Conservation (phyloP, 805 yeast genomes). For the Kuraishia capsulata region DNA sequence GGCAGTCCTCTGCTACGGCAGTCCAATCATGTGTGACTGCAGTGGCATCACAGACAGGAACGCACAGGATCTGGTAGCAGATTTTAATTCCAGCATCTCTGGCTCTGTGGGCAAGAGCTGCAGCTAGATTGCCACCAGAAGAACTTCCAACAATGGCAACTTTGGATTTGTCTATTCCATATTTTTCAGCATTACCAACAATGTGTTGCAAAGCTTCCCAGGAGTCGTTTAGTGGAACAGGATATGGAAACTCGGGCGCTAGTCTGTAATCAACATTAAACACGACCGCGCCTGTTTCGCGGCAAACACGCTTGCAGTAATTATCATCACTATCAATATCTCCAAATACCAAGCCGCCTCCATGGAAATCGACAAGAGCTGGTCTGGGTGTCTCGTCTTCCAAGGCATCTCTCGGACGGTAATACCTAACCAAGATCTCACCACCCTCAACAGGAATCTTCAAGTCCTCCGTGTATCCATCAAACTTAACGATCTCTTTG, state of each 20-base stretch:
- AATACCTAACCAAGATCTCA: not conserved
- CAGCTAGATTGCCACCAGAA: conserved; percentile 27
- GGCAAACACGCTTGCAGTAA: not conserved
- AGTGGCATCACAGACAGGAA: conserved; percentile 29
- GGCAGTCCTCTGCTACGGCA: not conserved
- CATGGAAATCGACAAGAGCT: not conserved
- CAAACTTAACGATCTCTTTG: not conserved
- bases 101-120: conserved; percentile 15
- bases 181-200: not conserved
- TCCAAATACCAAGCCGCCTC: not conserved
- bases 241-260: not conserved
- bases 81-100: conserved; percentile 17
- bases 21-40: conserved; percentile 18
- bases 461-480: not conserved
- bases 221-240: not conserved
- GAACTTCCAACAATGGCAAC: conserved; percentile 32
- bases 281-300: not conserved
- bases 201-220: not conserved
- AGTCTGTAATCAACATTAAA: conserved; percentile 1
- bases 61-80: conserved; percentile 26
- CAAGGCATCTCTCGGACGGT: not conserved
- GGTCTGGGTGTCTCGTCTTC: not conserved
- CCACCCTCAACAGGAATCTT: not conserved
- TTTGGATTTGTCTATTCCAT: conserved; percentile 19
- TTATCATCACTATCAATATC: not conserved